Conservation (phyloP, 805 yeast genomes). For the Zygotorulaspora chibaensis region DNA sequence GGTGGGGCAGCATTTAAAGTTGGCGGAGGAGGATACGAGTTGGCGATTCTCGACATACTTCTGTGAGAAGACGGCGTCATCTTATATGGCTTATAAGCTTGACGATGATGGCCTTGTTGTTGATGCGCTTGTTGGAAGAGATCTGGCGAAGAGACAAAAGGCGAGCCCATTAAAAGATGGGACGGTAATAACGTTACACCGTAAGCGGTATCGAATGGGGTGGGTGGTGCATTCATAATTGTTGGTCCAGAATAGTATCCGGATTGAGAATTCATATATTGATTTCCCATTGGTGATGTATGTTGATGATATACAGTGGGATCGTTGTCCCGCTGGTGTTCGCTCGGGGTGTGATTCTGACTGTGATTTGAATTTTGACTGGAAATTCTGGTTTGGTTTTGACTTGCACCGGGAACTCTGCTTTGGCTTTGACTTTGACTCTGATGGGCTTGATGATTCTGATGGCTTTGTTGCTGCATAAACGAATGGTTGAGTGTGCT, state of each 20-base stretch:
- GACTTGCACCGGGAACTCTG: too few relatives aligned
- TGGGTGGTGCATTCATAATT: slow-evolving; percentile 36
- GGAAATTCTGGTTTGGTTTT: too few relatives aligned
- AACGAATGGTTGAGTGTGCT: slow-evolving; percentile 1
- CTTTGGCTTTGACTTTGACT: slow-evolving; percentile 1
- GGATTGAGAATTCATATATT: slow-evolving; percentile 12
- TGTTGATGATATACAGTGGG: slow-evolving; percentile 9
- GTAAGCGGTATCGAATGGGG: slow-evolving; percentile 58
- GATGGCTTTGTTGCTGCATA: slow-evolving; percentile 2
- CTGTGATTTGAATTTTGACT: slow-evolving; percentile 2
- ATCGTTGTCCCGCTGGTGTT: not conserved
- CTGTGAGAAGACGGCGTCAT: slow-evolving; percentile 5
- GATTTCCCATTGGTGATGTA: slow-evolving; percentile 6
- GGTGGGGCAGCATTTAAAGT: slow-evolving; percentile 12
- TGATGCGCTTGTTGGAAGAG: slow-evolving; percentile 26
- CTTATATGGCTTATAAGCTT: slow-evolving; percentile 8
- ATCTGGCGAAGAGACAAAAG: slow-evolving; percentile 45
- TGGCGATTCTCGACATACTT: slow-evolving; percentile 5
- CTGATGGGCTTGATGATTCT: slow-evolving; percentile 5
- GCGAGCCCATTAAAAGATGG: slow-evolving; percentile 56
- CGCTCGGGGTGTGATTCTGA: too few relatives aligned
- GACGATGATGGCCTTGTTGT: slow-evolving; percentile 22
- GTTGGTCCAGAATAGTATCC: slow-evolving; percentile 13
- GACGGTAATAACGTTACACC: slow-evolving; percentile 62
- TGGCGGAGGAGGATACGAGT: slow-evolving; percentile 14